phyloP scores from a whole-genome alignment of 148 eudicot genomes.

The Nyssa sinensis region DNA sequence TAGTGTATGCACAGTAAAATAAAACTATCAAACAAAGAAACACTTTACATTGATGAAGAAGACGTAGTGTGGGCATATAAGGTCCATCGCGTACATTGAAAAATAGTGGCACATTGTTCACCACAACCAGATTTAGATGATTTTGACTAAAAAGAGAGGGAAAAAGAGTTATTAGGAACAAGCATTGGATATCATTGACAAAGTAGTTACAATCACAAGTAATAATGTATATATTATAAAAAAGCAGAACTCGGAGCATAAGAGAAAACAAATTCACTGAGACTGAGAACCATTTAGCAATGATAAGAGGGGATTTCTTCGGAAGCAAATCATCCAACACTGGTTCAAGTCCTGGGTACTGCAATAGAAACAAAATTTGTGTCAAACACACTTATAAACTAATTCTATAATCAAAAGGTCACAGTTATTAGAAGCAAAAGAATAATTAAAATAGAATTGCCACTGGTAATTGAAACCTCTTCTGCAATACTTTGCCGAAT shows the following conservation, averaged over 20 bases:
- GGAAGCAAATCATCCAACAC: slow-evolving; percentile 95
- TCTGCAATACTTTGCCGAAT: slow-evolving; percentile 93
- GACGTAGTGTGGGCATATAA: slow-evolving; percentile 95
- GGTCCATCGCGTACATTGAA: slow-evolving; percentile 98
- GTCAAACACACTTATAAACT: neutral
- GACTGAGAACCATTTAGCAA: slow-evolving; percentile 75
- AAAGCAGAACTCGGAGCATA: neutral
- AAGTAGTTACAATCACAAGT: neutral
- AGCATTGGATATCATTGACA: neutral
- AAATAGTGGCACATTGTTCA: slow-evolving; percentile 86
- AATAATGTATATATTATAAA: neutral
- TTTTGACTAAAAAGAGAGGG: slow-evolving; percentile 60
- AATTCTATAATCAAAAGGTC: slow-evolving; percentile 1
- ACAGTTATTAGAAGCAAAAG: neutral
- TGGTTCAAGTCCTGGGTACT: slow-evolving; percentile 97
- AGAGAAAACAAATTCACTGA: neutral
- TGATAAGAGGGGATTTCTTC: slow-evolving; percentile 88
- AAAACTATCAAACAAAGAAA: slow-evolving; percentile 9
- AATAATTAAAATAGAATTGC: neutral
- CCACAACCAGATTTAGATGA: slow-evolving; percentile 91
- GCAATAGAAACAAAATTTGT: slow-evolving; percentile 28
- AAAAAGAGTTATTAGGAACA: slow-evolving; percentile 16
- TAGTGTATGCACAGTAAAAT: slow-evolving; percentile 95
- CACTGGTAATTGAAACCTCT: slow-evolving; percentile 44
- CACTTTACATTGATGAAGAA: slow-evolving; percentile 90